These are phyloP conservation scores for Calamus simplicifolius DNA, from an alignment of 176 grass and related monocot species.

Conservation along the genomic window DNA sequence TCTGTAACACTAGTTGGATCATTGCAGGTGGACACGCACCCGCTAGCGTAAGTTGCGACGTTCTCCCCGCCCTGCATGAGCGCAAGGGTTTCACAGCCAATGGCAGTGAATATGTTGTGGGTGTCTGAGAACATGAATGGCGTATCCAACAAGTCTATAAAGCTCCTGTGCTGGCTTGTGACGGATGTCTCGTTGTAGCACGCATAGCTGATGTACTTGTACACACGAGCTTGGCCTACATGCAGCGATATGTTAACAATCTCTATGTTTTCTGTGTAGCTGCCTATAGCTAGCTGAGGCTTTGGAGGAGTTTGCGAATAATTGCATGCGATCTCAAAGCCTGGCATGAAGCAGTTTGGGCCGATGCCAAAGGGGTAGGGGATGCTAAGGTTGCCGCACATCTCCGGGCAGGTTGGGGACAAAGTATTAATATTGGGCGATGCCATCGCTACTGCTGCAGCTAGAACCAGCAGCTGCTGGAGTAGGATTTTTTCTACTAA, in stretches of 20 bases:
- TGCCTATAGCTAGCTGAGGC: too few relatives aligned
- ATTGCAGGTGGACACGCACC: too few relatives aligned
- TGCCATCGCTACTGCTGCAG: too few relatives aligned
- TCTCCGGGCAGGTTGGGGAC: neutral
- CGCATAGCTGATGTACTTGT: neutral
- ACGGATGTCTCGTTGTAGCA: neutral
- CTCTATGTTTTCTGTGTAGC: too few relatives aligned
- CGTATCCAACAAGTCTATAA: neutral
- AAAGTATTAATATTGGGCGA: too few relatives aligned
- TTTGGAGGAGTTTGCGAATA: neutral
- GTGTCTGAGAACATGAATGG: neutral
- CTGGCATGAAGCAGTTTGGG: neutral
- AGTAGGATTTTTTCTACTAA: too few relatives aligned
- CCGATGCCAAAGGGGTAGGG: constrained; percentile 7
- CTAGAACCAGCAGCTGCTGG: too few relatives aligned
- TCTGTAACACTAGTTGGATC: too few relatives aligned
- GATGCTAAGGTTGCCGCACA: constrained; percentile 1
- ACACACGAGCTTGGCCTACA: neutral
- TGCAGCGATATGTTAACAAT: neutral
- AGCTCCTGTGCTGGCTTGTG: too few relatives aligned
- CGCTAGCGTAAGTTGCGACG: too few relatives aligned
- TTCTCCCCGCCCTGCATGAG: too few relatives aligned
- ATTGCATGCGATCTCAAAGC: neutral
- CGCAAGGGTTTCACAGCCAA: neutral
- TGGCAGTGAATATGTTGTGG: neutral